Conservation (phyloP, 208 protist species). For the Trypanosomatidae sp. region DNA sequence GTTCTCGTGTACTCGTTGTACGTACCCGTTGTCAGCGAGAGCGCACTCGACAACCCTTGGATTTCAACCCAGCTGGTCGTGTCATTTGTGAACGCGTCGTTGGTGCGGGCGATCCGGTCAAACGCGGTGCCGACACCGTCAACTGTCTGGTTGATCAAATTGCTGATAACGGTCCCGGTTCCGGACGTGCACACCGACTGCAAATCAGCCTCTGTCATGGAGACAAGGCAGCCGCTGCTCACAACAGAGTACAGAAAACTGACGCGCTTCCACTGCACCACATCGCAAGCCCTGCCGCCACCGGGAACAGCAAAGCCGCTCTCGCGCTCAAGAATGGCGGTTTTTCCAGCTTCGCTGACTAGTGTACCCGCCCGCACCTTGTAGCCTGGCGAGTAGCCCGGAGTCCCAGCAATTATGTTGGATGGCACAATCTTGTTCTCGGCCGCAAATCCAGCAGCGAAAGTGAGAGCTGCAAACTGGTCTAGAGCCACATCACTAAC, state of each 20-base stretch:
- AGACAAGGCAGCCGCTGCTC: slow-evolving; percentile 54
- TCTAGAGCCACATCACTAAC: slow-evolving; percentile 21
- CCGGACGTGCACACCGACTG: slow-evolving; percentile 43
- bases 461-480: slow-evolving; percentile 40
- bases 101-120: slow-evolving; percentile 57
- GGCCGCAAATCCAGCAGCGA: slow-evolving; percentile 38
- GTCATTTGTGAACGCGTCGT: slow-evolving; percentile 69
- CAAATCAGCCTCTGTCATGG: slow-evolving; percentile 44
- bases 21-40: slow-evolving; percentile 15
- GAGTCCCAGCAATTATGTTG: slow-evolving; percentile 52
- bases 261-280: slow-evolving; percentile 33
- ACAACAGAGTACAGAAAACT: slow-evolving; percentile 61
- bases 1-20: slow-evolving; percentile 47
- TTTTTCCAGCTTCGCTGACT: slow-evolving; percentile 26
- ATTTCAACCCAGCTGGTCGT: slow-evolving; percentile 76
- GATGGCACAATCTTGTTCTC: slow-evolving; percentile 23
- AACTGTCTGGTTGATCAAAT: slow-evolving; percentile 34
- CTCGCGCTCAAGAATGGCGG: slow-evolving; percentile 48
- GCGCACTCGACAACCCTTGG: slow-evolving; percentile 32
- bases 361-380: slow-evolving; percentile 55
- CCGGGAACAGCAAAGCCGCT: slow-evolving; percentile 68
- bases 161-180: slow-evolving; percentile 27
- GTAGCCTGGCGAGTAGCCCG: slow-evolving; percentile 46
- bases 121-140: slow-evolving; percentile 18
- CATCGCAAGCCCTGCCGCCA: slow-evolving; percentile 42